These are phyloP conservation scores for Auriscalpium vulgare DNA, from an alignment of 768 basidiomycete species.

Conservation along the genomic window DNA sequence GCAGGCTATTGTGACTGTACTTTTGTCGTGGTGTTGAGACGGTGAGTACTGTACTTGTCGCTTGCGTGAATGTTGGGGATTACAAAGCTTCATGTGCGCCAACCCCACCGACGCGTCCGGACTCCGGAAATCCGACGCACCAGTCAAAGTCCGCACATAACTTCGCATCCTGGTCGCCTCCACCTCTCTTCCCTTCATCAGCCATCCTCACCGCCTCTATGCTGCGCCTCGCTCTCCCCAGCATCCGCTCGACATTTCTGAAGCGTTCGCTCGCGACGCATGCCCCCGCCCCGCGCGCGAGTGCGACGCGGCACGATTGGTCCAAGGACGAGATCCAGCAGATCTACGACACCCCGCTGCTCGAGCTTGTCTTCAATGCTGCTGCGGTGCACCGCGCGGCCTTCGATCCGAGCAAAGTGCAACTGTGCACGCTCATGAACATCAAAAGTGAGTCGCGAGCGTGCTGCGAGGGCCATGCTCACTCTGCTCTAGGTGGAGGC, in stretches of 20 bases:
- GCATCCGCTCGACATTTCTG: constrained; percentile 17
- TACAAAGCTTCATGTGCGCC: too few species aligned
- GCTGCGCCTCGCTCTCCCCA: constrained; percentile 27
- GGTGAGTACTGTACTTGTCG: too few species aligned
- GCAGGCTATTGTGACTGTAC: too few species aligned
- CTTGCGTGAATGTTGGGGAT: too few species aligned
- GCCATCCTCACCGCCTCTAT: constrained; percentile 26
- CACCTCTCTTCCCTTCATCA: background rate
- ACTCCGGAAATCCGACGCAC: too few species aligned
- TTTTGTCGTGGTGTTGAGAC: too few species aligned
- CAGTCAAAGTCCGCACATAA: background rate
- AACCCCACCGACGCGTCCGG: too few species aligned
- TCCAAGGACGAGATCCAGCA: constrained; percentile 70
- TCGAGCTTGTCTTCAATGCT: constrained; percentile 85
- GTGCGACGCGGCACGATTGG: constrained; percentile 55
- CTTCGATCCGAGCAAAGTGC: constrained; percentile 86
- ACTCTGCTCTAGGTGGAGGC: constrained; percentile 63
- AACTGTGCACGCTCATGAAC: constrained; percentile 96
- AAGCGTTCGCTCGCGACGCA: constrained; percentile 58
- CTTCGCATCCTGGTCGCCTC: background rate
- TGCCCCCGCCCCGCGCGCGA: constrained; percentile 24
- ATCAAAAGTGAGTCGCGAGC: constrained; percentile 77
- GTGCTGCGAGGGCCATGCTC: constrained; percentile 17
- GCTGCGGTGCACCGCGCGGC: constrained; percentile 77
- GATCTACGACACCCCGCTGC: constrained; percentile 79